Base-by-base conservation (phyloP, 495 filamentous ascomycete species). In the Talaromyces nanjingensis region DNA sequence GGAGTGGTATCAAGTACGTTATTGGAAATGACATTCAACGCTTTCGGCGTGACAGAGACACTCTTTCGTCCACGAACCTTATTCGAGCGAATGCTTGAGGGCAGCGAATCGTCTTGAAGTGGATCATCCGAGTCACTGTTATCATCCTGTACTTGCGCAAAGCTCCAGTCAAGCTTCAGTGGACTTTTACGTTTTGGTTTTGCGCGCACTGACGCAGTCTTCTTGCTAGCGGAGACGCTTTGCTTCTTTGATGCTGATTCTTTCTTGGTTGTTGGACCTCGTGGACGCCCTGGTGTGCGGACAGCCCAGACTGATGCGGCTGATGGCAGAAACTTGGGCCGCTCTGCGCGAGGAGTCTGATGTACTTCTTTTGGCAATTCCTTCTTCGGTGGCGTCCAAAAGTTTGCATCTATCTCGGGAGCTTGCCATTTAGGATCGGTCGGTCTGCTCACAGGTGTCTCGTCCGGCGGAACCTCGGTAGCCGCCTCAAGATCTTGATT, bases 51-150 rank as follows among this genome's bases (percentile, higher is more conserved):
- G 8, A 54, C n/a, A 34, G 60, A 54, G 9, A 34, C n/a, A 34
- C 47, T 54, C n/a, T 6, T 54, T 11, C 25, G 60, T 11, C 18
- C 39, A 54, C 45, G 60, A 11, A 62, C 42, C 29, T 54, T 62
- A 14, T 31, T 54, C 6, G 60, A 62, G 12, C 45, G 47, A 54
- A 22, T 54, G 47, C 39, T 54, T 3, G 77, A 79, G 14, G 72
- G 71, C 64, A 70, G 68, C 54, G 69, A 67, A 12, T 70, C 63
- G 47, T 79, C 77, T 65, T 79, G 78, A 53, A 81, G 70, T 42
- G 78, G 78, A 65, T 81, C 78, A 66, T 81, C 78, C 54, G 78
- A 81, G 65, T 81, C 78, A 60, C 72, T 74, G 54, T 70, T 72
- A 54, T 77, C 75, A 34, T 27, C 27, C 31, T 71, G 68, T 6